These are phyloP conservation scores for Trifolium pratense DNA, from an alignment of 306 rosid species.

Conservation along the genomic window DNA sequence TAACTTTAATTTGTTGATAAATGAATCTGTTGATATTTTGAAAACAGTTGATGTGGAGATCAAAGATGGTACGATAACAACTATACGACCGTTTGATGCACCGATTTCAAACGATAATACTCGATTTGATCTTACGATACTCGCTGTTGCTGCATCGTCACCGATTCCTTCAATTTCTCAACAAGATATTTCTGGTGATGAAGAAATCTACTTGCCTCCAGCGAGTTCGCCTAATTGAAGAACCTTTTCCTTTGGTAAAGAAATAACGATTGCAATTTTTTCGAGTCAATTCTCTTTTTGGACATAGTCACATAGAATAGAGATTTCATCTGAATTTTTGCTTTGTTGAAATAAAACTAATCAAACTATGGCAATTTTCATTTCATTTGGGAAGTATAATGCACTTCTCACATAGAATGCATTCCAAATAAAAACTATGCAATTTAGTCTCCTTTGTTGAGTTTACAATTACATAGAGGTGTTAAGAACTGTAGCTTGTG, in stretches of 20 bases:
- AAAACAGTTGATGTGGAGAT: conserved; percentile 51
- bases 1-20: neutral
- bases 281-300: conserved; percentile 11
- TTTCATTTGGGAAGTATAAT: conserved; percentile 12
- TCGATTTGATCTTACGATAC: conserved; percentile 48
- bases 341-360: conserved; percentile 17
- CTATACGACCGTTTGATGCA: conserved; percentile 35
- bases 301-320: conserved; percentile 11
- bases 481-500: conserved; percentile 18
- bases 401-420: conserved; percentile 37
- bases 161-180: conserved; percentile 48
- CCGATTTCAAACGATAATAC: conserved; percentile 35
- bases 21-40: conserved; percentile 24
- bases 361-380: conserved; percentile 19
- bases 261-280: conserved; percentile 12
- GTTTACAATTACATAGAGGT: conserved; percentile 43
- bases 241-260: neutral
- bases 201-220: conserved; percentile 38
- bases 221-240: conserved; percentile 44
- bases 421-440: conserved; percentile 24
- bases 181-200: conserved; percentile 45
- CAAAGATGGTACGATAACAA: conserved; percentile 49
- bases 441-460: conserved; percentile 33
- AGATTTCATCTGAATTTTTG: conserved; percentile 19
- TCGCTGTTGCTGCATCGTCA: conserved; percentile 51